Conservation (phyloP, 1,139 yeast genomes). For the Candida freyschussii region DNA sequence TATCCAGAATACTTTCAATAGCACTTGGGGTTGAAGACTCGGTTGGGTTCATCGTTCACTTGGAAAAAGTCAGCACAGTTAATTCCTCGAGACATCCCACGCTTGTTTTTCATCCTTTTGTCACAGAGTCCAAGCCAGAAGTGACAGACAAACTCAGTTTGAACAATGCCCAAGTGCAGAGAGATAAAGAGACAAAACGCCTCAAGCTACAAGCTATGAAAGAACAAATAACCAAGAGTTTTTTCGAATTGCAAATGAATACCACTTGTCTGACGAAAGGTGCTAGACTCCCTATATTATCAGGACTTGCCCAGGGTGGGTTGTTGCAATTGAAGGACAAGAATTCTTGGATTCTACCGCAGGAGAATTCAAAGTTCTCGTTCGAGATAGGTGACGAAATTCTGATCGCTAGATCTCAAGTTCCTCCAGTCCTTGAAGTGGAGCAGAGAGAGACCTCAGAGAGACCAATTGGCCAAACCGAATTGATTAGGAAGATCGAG, state of each 20-base stretch:
- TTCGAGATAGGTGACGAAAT: constrained; percentile 53
- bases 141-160: constrained; percentile 12
- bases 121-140: constrained; percentile 35
- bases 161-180: constrained; percentile 20
- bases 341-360: constrained; percentile 41
- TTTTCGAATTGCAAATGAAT: constrained; percentile 15
- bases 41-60: constrained; percentile 50
- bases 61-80: constrained; percentile 46
- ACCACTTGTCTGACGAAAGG: constrained; percentile 43
- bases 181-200: constrained; percentile 21
- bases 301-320: constrained; percentile 58
- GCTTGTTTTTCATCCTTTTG: constrained; percentile 51
- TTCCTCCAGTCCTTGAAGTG: constrained; percentile 27
- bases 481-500: constrained; percentile 37
- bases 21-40: constrained; percentile 47
- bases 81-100: constrained; percentile 35
- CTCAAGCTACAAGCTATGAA: constrained; percentile 28
- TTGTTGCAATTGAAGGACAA: constrained; percentile 48
- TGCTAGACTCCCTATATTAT: constrained; percentile 45
- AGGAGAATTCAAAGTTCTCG: constrained; percentile 29
- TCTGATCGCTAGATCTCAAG: constrained; percentile 46
- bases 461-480: constrained; percentile 56
- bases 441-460: constrained; percentile 3
- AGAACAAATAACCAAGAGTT: constrained; percentile 11
- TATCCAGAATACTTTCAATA: constrained; percentile 52